Conservation (phyloP, 2,329 filamentous ascomycete genomes). For the Epichloe typhina region DNA sequence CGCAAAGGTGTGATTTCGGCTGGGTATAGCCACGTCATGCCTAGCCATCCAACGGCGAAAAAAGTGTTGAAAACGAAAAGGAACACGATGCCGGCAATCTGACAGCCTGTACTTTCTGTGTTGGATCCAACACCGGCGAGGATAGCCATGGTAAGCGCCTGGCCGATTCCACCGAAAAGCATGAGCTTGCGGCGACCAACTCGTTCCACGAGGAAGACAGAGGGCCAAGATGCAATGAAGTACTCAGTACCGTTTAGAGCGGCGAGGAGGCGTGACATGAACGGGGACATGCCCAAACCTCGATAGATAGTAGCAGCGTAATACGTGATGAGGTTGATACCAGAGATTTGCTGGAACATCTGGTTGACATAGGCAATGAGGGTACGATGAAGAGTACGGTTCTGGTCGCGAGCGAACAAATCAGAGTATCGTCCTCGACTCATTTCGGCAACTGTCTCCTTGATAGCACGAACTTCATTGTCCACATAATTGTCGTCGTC, state of each 20-base stretch:
- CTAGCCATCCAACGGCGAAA: slow-evolving; percentile 46
- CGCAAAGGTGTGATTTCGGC: slow-evolving; percentile 54
- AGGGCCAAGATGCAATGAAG: slow-evolving; percentile 50
- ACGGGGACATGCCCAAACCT: slow-evolving; percentile 37
- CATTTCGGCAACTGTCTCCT: slow-evolving; percentile 54
- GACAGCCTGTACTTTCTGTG: slow-evolving; percentile 33
- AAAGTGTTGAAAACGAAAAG: slow-evolving; percentile 48
- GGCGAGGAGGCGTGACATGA: slow-evolving; percentile 45
- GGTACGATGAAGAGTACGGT: slow-evolving; percentile 44
- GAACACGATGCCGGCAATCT: slow-evolving; percentile 51
- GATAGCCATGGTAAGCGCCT: slow-evolving; percentile 52
- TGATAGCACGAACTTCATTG: slow-evolving; percentile 45
- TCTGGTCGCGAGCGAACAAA: slow-evolving; percentile 43
- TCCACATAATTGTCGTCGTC: slow-evolving; percentile 44
- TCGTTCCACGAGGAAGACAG: slow-evolving; percentile 49
- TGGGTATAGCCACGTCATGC: slow-evolving; percentile 51
- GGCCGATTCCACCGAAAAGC: slow-evolving; percentile 52
- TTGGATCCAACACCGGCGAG: slow-evolving; percentile 41
- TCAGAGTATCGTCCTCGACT: slow-evolving; percentile 47
- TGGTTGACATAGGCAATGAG: slow-evolving; percentile 49
- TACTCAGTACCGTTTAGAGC: slow-evolving; percentile 32
- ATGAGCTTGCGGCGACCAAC: slow-evolving; percentile 58
- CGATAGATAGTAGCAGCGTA: slow-evolving; percentile 48
- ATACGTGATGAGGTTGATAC: slow-evolving; percentile 50
- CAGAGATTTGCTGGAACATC: slow-evolving; percentile 52